Percentiles rank a stretch among this genome's conserved stretches.
Conservation (phyloP, 2,329 filamentous ascomycete species). For the Pestalotiopsis sp. region DNA sequence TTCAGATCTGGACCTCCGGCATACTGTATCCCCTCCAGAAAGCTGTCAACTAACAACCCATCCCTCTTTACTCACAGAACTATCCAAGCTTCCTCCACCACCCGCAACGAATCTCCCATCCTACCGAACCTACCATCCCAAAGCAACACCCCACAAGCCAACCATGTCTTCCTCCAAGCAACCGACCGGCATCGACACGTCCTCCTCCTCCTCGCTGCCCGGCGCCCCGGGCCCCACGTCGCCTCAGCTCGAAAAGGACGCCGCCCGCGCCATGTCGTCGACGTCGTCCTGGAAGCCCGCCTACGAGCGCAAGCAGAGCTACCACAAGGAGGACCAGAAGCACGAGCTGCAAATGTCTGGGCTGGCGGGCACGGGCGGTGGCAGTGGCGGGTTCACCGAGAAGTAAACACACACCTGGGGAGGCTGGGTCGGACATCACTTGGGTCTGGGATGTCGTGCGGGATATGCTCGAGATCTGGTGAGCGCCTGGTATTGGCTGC, state of each 20-base stretch:
- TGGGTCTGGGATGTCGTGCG: no score
- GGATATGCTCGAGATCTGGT: no score
- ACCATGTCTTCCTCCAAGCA: slow-evolving; percentile 6
- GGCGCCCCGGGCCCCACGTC: slow-evolving; percentile 20
- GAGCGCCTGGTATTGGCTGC: no score
- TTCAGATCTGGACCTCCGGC: neutral
- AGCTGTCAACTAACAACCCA: neutral
- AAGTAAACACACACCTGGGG: no score
- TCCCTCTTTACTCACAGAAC: neutral
- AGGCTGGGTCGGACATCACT: no score
- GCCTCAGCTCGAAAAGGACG: slow-evolving; percentile 34
- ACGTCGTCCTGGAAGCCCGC: slow-evolving; percentile 50
- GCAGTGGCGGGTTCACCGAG: slow-evolving; percentile 47
- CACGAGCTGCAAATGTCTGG: slow-evolving; percentile 51
- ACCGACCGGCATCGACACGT: slow-evolving; percentile 16
- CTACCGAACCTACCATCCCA: neutral
- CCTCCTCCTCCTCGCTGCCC: slow-evolving; percentile 10
- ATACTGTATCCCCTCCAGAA: neutral
- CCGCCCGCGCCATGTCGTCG: slow-evolving; percentile 37
- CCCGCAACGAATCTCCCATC: neutral
- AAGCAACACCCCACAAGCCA: neutral
- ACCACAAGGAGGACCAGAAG: slow-evolving; percentile 56
- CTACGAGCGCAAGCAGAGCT: slow-evolving; percentile 49
- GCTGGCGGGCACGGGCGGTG: slow-evolving; percentile 35
- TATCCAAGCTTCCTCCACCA: neutral